Base-by-base conservation (phyloP, 169 alveolate genomes). In the Besnoitia besnoiti region DNA sequence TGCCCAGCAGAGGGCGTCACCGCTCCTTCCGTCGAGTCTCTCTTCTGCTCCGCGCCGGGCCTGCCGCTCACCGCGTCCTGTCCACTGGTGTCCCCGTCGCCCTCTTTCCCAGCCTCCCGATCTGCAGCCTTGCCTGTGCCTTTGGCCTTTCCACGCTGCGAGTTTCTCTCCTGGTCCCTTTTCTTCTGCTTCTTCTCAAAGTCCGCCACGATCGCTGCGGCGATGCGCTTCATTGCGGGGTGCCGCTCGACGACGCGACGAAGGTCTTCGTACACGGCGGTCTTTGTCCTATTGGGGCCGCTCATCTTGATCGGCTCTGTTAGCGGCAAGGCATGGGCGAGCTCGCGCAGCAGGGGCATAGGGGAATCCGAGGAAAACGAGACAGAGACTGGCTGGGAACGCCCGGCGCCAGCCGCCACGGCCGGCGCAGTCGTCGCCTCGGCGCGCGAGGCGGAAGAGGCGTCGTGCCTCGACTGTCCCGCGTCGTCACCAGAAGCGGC, bases 261-360 rank as follows among this genome's bases (percentile, higher is more conserved):
- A 35, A 89, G 59, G 33, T 89, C 93, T 44, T 46, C 47, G 59
- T 39, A 47, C 42, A 89, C 79, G 59, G 84, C 39, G 33, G 61
- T 77, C 93, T 89, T 89, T 46, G 93, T 76, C 33, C 93, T 19
- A n/a, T 82, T 67, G 2, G 89, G 67, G 8, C 93, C 93, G 47
- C 89, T 84, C 46, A 75, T 73, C 80, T 89, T 89, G 19, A 89
- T 42, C 8, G 93, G 89, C 82, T 46, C 79, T 46, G 55, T 55
- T 67, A 89, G 93, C 51, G 93, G 93, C 82, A 89, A 51, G 5
- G 89, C 93, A 50, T 50, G 50, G 39, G 89, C 89, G 39, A 89
- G 46, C 44, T 89, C 93, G 19, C 93, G n/a, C 80, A 89, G 89
- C 82, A 89, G 21, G 3, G 89, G n/a, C 47, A 89, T 89, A 14